A percentile compares a stretch with the other conserved stretches of the same genome.
Conservation (phyloP, 192 early-diverging fungal species). For the Thoreauomyces humboldtii region DNA sequence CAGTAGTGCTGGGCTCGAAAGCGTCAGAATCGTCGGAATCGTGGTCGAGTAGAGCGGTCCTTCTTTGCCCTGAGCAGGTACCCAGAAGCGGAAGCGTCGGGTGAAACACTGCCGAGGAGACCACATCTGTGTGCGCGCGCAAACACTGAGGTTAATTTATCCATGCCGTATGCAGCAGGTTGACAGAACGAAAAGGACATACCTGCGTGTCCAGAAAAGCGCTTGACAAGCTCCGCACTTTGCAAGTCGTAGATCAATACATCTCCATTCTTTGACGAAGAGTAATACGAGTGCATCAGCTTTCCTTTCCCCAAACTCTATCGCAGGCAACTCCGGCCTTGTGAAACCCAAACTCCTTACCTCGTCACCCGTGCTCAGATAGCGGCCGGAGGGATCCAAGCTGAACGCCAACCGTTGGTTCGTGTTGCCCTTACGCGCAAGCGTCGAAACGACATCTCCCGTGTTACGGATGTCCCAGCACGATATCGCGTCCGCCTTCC, state of each 20-base stretch:
- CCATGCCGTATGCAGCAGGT: too few relatives aligned
- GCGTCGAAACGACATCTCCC: constrained; percentile 52
- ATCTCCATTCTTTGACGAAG: constrained; percentile 41
- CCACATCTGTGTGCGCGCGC: constrained; percentile 44
- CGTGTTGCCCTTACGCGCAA: constrained; percentile 55
- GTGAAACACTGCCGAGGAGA: constrained; percentile 59
- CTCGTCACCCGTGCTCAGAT: constrained; percentile 62
- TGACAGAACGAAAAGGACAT: too few relatives aligned
- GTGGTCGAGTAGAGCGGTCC: neutral
- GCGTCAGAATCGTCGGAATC: neutral
- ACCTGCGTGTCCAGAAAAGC: constrained; percentile 14
- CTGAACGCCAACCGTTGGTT: constrained; percentile 75
- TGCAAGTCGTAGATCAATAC: constrained; percentile 34
- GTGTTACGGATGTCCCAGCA: constrained; percentile 83
- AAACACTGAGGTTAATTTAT: neutral
- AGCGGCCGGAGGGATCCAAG: constrained; percentile 58
- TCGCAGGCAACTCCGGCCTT: neutral
- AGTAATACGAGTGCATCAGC: neutral
- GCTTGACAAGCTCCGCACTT: constrained; percentile 21
- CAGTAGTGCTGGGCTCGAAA: too few relatives aligned
- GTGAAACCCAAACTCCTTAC: constrained; percentile 16
- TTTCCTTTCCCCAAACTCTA: too few relatives aligned
- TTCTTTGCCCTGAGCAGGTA: constrained; percentile 72
- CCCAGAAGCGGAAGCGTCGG: constrained; percentile 65
- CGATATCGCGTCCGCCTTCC: constrained; percentile 56